Evolutionary conservation across 176 grass and related monocot genomes (phyloP), one percentile per base, ranked within the genome.

Genomic region (Coix lacrymajobi): DNA sequence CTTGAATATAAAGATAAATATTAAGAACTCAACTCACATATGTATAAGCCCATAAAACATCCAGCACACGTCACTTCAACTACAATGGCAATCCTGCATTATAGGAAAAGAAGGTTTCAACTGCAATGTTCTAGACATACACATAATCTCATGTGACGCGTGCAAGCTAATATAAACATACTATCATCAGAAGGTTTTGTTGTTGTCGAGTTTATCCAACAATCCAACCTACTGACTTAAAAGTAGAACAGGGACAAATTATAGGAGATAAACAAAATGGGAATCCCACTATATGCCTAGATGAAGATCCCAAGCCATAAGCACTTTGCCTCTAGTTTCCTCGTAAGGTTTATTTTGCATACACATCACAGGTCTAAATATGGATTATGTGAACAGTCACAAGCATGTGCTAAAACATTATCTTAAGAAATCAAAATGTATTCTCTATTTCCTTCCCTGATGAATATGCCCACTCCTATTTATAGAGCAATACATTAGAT

Each of bases 41-140:
- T 83, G 83, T 98, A 98, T 85, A 95, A 85, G 80, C 91, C 90
- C 96, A 98, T 95, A 77, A 95, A 93, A 83, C 91, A 95, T 87
- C 89, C 96, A 66, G 91, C 91, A 88, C 79, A 93, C 45, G 80
- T 65, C 64, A 85, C 89, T 93, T 98, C 96, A 75, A 89, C 73
- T 77, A 95, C 82, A 49, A 89, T 91, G 54, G 81, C 70, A 72
- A 95, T 92, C 83, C 96, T 98, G 91, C 69, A 85, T 45, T 69
- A 16, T 73, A 77, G 36, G 32, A 83, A 81, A 52, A 77, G 54
- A 43, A 86, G 61, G 75, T 54, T 66, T 49, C 20, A 45, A 69
- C 29, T 22, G 25, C 29, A 60, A 13, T 45, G 24, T 31, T 78
- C 17, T 68, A 33, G 19, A 39, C 41, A 58, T 33, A 32, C 36